Percentiles rank a stretch among this genome's conserved stretches.
Evolutionary conservation across 2,329 filamentous ascomycete genomes (phyloP).

Genomic region (Penicillium corylophilum): DNA sequence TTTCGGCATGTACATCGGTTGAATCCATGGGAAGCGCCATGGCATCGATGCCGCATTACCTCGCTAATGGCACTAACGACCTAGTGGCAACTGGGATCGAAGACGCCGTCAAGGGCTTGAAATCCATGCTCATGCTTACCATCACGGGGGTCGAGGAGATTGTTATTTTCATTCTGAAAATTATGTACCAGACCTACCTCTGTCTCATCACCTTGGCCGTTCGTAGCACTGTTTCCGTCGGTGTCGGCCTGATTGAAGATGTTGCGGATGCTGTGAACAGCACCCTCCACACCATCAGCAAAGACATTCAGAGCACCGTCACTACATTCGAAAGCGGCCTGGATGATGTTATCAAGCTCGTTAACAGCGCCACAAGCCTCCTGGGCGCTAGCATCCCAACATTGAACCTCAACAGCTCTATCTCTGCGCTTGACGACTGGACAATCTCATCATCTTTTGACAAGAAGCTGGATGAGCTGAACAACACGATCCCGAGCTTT

Average conservation of each 20-base stretch:
- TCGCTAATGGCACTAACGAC: slow-evolving; percentile 83
- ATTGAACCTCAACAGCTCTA: slow-evolving; percentile 64
- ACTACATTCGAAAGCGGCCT: slow-evolving; percentile 56
- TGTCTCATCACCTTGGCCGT: slow-evolving; percentile 85
- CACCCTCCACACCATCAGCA: slow-evolving; percentile 46
- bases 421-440: slow-evolving; percentile 68
- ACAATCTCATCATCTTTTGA: slow-evolving; percentile 68
- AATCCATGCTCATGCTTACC: slow-evolving; percentile 73
- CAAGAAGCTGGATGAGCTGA: slow-evolving; percentile 68
- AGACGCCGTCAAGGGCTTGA: slow-evolving; percentile 74
- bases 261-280: slow-evolving; percentile 62
- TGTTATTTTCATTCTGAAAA: slow-evolving; percentile 87
- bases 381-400: slow-evolving; percentile 50
- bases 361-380: slow-evolving; percentile 58
- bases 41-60: slow-evolving; percentile 97
- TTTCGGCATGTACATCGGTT: slow-evolving; percentile 86
- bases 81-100: slow-evolving; percentile 78
- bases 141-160: slow-evolving; percentile 83
- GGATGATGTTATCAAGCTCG: slow-evolving; percentile 50
- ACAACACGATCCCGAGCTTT: slow-evolving; percentile 78
- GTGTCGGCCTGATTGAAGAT: slow-evolving; percentile 60
- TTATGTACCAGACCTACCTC: slow-evolving; percentile 84
- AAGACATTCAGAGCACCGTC: slow-evolving; percentile 45
- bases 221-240: slow-evolving; percentile 73
- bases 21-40: slow-evolving; percentile 91